Evolutionary conservation across 345 rosid genomes (phyloP).

Genomic region (Xanthoceras sorbifolium): DNA sequence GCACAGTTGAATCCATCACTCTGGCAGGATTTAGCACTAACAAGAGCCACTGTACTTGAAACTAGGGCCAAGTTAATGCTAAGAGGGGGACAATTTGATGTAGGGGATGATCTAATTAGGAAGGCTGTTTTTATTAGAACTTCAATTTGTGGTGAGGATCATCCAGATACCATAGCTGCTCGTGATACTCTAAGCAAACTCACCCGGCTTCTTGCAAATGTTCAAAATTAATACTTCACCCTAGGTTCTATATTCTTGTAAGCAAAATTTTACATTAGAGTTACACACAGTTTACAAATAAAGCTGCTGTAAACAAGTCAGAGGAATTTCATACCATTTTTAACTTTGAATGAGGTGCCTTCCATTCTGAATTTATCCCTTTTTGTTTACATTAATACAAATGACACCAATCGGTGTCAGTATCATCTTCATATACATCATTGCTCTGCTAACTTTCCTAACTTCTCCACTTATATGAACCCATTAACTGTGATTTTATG

Average conservation of each 20-base stretch:
- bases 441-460: neutral
- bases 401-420: neutral
- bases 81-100: conserved; percentile 78
- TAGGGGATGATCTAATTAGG: conserved; percentile 86
- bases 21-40: conserved; percentile 91
- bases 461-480: neutral
- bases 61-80: conserved; percentile 89
- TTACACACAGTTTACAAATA: conserved; percentile 47
- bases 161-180: conserved; percentile 78
- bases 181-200: conserved; percentile 81
- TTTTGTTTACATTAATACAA: neutral
- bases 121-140: conserved; percentile 86
- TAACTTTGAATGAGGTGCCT: conserved; percentile 9
- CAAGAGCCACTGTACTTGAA: conserved; percentile 88
- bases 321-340: conserved; percentile 29
- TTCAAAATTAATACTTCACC: conserved; percentile 70
- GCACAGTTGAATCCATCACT: conserved; percentile 88
- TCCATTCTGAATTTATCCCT: neutral
- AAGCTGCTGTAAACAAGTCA: conserved; percentile 37
- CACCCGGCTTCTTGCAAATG: conserved; percentile 74
- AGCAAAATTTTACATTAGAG: conserved; percentile 41
- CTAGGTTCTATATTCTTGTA: conserved; percentile 43
- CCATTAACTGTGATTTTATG: neutral
- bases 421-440: neutral
- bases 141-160: conserved; percentile 86